Percentiles rank a stretch among this genome's conserved stretches.
phyloP scores from a whole-genome alignment of 805 yeast genomes.

The Spencermartinsiella europaea region DNA sequence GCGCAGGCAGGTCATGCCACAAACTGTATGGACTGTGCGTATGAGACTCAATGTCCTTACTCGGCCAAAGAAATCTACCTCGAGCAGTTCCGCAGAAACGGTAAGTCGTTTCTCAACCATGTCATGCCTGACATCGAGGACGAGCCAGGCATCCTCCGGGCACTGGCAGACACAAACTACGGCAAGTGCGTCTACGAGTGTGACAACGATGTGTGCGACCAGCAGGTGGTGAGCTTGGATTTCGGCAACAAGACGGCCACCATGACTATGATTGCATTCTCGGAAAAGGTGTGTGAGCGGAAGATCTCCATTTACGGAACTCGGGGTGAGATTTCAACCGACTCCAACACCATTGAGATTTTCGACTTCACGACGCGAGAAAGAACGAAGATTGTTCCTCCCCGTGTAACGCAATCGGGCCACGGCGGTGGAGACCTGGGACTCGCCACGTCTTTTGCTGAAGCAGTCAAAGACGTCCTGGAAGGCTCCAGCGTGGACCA shows the following conservation, averaged over 20 bases:
- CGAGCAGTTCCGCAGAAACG: conserved; percentile 17
- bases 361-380: conserved; percentile 21
- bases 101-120: conserved; percentile 15
- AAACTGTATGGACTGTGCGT: conserved; percentile 20
- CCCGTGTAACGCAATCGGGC: conserved; percentile 19
- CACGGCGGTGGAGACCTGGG: conserved; percentile 29
- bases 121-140: conserved; percentile 23
- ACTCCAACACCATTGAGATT: conserved; percentile 19
- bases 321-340: conserved; percentile 22
- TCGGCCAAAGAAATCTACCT: conserved; percentile 22
- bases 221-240: conserved; percentile 23
- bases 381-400: conserved; percentile 10
- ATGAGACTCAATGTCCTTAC: conserved; percentile 20
- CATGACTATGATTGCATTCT: conserved; percentile 25
- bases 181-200: conserved; percentile 24
- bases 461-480: conserved; percentile 18
- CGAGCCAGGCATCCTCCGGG: conserved; percentile 17
- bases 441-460: conserved; percentile 23
- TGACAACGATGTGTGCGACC: conserved; percentile 26
- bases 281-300: conserved; percentile 22
- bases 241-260: conserved; percentile 25
- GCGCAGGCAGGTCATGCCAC: conserved; percentile 19
- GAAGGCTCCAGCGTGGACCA: conserved; percentile 15
- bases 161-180: conserved; percentile 22
- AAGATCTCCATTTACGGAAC: conserved; percentile 24